Evolutionary conservation across 768 basidiomycete species (phyloP).

Genomic region (Amanita fuliginea): DNA sequence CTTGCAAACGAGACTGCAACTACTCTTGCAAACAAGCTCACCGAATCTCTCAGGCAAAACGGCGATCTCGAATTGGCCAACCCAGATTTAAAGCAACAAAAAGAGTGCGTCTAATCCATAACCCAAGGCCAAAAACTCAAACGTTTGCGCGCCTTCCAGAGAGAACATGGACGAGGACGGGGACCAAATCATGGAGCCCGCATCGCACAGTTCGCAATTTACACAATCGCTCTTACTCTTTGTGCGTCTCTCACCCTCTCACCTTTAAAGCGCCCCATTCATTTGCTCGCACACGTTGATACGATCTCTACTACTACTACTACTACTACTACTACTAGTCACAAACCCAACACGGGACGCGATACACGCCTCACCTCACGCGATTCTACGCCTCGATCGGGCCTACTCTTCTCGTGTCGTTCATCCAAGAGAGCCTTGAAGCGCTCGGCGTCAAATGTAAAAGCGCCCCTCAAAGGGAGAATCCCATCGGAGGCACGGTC

Average conservation of each 20-base stretch:
- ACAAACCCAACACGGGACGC: constrained; percentile 66
- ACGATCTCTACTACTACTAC: too few species aligned
- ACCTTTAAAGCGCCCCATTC: too few species aligned
- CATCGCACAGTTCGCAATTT: constrained; percentile 55
- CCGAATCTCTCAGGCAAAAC: constrained; percentile 48
- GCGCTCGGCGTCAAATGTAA: constrained; percentile 39
- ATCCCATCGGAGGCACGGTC: constrained; percentile 10
- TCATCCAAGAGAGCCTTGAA: constrained; percentile 45
- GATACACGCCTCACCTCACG: constrained; percentile 67
- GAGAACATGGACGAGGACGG: constrained; percentile 38
- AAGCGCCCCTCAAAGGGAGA: constrained; percentile 17
- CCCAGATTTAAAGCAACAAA: constrained; percentile 29
- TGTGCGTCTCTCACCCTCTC: constrained; percentile 44
- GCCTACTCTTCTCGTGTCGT: constrained; percentile 38
- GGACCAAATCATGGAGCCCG: constrained; percentile 50
- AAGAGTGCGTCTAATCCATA: constrained; percentile 16
- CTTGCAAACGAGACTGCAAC: constrained; percentile 38
- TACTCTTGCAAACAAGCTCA: constrained; percentile 60
- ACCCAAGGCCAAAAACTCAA: too few species aligned
- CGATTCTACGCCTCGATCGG: constrained; percentile 64
- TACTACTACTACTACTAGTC: too few species aligned
- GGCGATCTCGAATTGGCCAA: constrained; percentile 72
- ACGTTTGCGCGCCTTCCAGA: background rate
- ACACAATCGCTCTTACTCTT: constrained; percentile 75
- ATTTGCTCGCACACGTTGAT: background rate